Evolutionary conservation across 306 rosid species (phyloP).

Genomic region (Vigna trinervia): DNA sequence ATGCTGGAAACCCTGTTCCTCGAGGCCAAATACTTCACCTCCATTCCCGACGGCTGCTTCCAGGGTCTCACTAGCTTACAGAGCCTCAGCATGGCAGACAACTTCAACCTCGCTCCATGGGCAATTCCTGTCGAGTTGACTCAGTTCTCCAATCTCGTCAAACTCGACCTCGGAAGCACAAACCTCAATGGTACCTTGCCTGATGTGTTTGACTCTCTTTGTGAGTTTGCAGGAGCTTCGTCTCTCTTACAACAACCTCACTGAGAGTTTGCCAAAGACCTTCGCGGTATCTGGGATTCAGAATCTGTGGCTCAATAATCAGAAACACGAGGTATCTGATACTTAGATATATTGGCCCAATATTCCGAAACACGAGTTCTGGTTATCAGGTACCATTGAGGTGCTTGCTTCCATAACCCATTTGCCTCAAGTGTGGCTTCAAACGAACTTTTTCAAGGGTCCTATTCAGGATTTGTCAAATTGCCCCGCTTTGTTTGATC

Average conservation of each 20-base stretch:
- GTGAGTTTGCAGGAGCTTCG: conserved; percentile 57
- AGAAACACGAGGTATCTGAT: background rate
- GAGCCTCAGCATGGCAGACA: conserved; percentile 53
- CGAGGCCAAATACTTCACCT: conserved; percentile 67
- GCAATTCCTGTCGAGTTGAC: conserved; percentile 56
- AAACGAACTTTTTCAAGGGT: conserved; percentile 65
- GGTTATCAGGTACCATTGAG: conserved; percentile 61
- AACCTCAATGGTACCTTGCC: conserved; percentile 61
- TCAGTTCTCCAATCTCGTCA: conserved; percentile 47
- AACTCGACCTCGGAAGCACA: conserved; percentile 50
- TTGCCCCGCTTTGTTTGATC: conserved; percentile 55
- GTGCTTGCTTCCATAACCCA: conserved; percentile 60
- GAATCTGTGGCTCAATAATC: conserved; percentile 78
- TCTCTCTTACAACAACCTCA: conserved; percentile 77
- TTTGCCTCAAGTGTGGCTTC: conserved; percentile 74
- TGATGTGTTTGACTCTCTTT: conserved; percentile 57
- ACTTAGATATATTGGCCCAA: too few species aligned
- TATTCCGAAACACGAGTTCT: conserved; percentile 44
- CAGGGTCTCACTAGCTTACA: conserved; percentile 55
- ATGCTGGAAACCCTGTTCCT: conserved; percentile 49
- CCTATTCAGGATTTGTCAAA: conserved; percentile 69
- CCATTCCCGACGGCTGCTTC: conserved; percentile 52
- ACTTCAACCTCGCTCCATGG: conserved; percentile 52
- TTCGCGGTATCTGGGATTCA: conserved; percentile 58
- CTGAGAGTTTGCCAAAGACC: conserved; percentile 61